These are phyloP conservation scores for Xanthoceras sorbifolium DNA, from an alignment of 345 rosid species.

Conservation along the genomic window DNA sequence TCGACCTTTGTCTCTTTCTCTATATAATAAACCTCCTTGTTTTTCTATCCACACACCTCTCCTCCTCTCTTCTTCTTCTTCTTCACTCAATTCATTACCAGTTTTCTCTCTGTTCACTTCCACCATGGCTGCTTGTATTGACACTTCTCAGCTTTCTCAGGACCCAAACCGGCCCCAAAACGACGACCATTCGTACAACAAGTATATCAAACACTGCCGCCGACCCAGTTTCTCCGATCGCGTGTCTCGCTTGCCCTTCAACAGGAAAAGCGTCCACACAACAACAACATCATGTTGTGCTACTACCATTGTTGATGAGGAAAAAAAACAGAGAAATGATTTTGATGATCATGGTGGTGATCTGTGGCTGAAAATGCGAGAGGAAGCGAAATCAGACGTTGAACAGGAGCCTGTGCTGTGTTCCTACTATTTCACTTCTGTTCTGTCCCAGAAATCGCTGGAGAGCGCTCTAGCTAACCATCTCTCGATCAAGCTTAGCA, in stretches of 20 bases:
- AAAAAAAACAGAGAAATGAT: background rate
- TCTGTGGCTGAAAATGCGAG: conserved; percentile 63
- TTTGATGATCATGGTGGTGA: conserved; percentile 31
- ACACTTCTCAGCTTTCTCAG: conserved; percentile 55
- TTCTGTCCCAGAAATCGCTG: conserved; percentile 59
- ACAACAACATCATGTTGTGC: too few species aligned
- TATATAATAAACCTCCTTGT: conserved; percentile 33
- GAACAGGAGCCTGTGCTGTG: conserved; percentile 72
- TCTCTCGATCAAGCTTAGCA: conserved; percentile 66
- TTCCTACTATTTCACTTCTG: conserved; percentile 60
- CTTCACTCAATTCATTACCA: background rate
- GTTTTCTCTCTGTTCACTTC: conserved; percentile 19
- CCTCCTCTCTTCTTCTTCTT: conserved; percentile 19
- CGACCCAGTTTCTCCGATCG: conserved; percentile 43
- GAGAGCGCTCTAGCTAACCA: conserved; percentile 76
- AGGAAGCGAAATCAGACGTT: conserved; percentile 66
- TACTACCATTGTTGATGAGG: too few species aligned
- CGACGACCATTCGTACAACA: conserved; percentile 41
- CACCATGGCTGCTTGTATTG: conserved; percentile 81
- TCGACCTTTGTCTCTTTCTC: conserved; percentile 35
- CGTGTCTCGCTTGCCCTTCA: conserved; percentile 31
- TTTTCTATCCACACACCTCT: conserved; percentile 10
- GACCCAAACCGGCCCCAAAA: conserved; percentile 40
- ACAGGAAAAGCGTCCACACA: conserved; percentile 23
- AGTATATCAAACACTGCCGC: conserved; percentile 39